Evolutionary conservation across 495 filamentous ascomycete genomes (phyloP), one percentile per base, ranked within the genome.

Genomic region (Annulohypoxylon maeteangense): DNA sequence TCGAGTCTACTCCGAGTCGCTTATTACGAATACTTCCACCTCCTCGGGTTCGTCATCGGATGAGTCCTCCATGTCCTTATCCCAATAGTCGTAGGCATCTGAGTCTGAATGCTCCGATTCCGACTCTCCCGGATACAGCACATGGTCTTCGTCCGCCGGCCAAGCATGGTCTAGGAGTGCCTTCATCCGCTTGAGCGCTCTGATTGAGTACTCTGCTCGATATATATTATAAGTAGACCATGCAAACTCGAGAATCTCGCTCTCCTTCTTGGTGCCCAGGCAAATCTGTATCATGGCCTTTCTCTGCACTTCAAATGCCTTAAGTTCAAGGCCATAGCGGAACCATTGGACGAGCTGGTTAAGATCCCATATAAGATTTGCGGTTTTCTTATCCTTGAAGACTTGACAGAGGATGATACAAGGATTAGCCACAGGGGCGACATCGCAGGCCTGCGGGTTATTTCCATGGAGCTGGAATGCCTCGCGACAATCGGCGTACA

Each of bases 351-450:
- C 22, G 11, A 48, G 23, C 2, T 45, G 10, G 16, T 45, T 62
- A 7, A 54, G 51, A 20, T 20, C 16, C 0, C 60, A 20, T 7
- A 76, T 42, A 7, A 62, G 38, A 12, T 16, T n/a, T 3, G 44
- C 27, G 22, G 10, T 16, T 29, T 65, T 55, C 4, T 38, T 18
- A 6, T 67, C 56, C 40, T 70, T 76, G 10, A 76, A 29, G 0
- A 71, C 62, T 25, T 27, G n/a, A 20, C 63, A 63, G 55, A 76
- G 31, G 16, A 45, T 42, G 25, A 56, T 47, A 25, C 64, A 69
- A 5, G 61, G 38, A 22, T 74, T 25, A 1, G 68, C 56, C 12
- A 76, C 11, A 10, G 45, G 44, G 18, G 60, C 23, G 40, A 76
- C 55, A 10, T 53, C 32, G 7, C 23, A 1, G 0, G 44, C 8